Base-by-base conservation (phyloP, 2,329 filamentous ascomycete species). In the Fulvia fulva region DNA sequence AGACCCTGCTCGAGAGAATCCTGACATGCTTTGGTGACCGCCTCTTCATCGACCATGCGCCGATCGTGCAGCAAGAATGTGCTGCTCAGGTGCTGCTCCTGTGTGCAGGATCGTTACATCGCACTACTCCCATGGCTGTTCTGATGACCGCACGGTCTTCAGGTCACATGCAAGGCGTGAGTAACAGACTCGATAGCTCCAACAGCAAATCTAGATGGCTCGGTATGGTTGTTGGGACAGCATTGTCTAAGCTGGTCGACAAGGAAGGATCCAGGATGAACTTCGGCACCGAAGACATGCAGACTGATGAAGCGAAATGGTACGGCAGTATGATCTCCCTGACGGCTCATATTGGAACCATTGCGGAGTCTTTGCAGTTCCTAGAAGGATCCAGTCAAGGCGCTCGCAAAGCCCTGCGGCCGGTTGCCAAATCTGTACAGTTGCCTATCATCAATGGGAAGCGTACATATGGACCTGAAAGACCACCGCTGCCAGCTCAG, bases 11-110 rank as follows among this genome's bases (percentile, higher is more conserved):
- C 56, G 85, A 91, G 67, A 90, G 85, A 68, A 83, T 81, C 51
- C 76, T 96, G 51, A 78, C 78, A 41, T 83, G 88, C 51, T 96
- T 97, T 72, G 90, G 90, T 0, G 92, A 97, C 67, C 85, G 88
- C 51, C 78, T 97, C 11, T 96, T 91, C 68, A 91, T 97, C 65
- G 89, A 85, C 58, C 91, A 97, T 73, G 84, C 88, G 0, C 87
- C 92, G 5, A 83, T 89, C n/a, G 70, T 94, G 41, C 89, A 92
- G 68, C 94, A 99, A 80, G 90, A 97, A 81, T 91, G 86, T 25
- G 88, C 92, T 69, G 83, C 89, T 1, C 90, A 97, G 73, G 81
- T 89, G 6, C 76, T 97, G 2, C 83, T 96, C 0, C 78, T 97
- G 2, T 80, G 84, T 47, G 87, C 90, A 12, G 90, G 91, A 9